Evolutionary conservation across 192 early-diverging fungal species (phyloP), one percentile per base, ranked within the genome.

Genomic region (Spinellus fusiger): DNA sequence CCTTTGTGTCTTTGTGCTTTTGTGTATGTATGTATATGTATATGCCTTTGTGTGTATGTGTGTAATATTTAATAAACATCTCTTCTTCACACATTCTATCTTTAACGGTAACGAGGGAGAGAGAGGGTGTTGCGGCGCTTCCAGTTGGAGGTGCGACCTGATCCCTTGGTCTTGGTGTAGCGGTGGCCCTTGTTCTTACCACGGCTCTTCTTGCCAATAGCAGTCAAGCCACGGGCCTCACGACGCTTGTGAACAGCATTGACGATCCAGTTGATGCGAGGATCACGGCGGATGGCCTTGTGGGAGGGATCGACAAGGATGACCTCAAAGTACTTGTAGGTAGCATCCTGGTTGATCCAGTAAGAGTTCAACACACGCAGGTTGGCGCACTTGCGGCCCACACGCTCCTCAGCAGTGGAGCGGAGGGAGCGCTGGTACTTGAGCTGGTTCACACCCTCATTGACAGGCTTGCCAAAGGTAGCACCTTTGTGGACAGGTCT

Each of bases 241-340:
- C 96, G 92, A 84, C 86, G 95, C 88, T 98, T 98, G 89, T 96
- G 93, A 66, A 93, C 93, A 64, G 92, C 82, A 74, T 93, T 91
- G 74, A 79, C 86, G 80, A 98, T 98, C 96, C 96, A 98, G 90
- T 96, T 94, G 85, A 98, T 98, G 78, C 93, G 92, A 54, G 96
- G 79, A 79, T 98, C 95, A 76, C 92, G 91, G 62, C 96, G 92
- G 85, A 98, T 97, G 66, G 89, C 92, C 86, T 94, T 93, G 91
- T 98, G 96, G 62, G 77, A 72, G 64, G 94, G 94, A 78, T 98
- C 96, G 64, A 97, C 95, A 53, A 93, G 86, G 77, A 98, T 97
- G 74, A 98, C 91, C 81, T 98, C 96, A 80, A 79, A 98, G 89
- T 88, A 98, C 87, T 98, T 98, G 91, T 90, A 98, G 75, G 93